These are phyloP conservation scores for Aaosphaeria pasadenensis DNA, from an alignment of 2,329 filamentous ascomycete genomes.

Conservation along the genomic window DNA sequence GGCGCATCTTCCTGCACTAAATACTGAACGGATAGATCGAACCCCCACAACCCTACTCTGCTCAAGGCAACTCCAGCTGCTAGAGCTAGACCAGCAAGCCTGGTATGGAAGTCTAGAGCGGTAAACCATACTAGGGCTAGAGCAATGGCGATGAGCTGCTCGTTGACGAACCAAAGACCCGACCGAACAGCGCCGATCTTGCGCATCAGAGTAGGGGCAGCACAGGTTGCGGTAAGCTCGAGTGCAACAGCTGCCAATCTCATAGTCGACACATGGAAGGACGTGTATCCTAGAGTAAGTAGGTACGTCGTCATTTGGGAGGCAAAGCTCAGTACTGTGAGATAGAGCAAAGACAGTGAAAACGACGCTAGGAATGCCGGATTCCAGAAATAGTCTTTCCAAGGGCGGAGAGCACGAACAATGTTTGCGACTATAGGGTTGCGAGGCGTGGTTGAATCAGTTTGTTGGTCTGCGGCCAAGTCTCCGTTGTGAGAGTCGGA, in stretches of 20 bases:
- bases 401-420: slow-evolving; percentile 11
- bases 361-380: slow-evolving; percentile 60
- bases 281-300: slow-evolving; percentile 51
- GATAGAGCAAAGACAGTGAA: slow-evolving; percentile 57
- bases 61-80: slow-evolving; percentile 40
- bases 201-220: slow-evolving; percentile 55
- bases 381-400: slow-evolving; percentile 50
- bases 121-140: slow-evolving; percentile 35
- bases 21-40: slow-evolving; percentile 46
- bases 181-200: slow-evolving; percentile 54
- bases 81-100: slow-evolving; percentile 26
- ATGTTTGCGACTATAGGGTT: background rate
- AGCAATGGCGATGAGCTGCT: slow-evolving; percentile 59
- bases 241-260: slow-evolving; percentile 53
- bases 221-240: slow-evolving; percentile 61
- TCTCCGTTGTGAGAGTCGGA: background rate
- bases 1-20: slow-evolving; percentile 46
- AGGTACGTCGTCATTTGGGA: slow-evolving; percentile 66
- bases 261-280: slow-evolving; percentile 52
- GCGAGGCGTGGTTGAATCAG: background rate
- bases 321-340: slow-evolving; percentile 44
- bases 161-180: slow-evolving; percentile 68
- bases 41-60: slow-evolving; percentile 47
- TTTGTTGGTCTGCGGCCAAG: background rate
- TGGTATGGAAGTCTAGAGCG: slow-evolving; percentile 8